Conservation (phyloP, 73 alveolate genomes). For the Symbiodinium pilosum region DNA sequence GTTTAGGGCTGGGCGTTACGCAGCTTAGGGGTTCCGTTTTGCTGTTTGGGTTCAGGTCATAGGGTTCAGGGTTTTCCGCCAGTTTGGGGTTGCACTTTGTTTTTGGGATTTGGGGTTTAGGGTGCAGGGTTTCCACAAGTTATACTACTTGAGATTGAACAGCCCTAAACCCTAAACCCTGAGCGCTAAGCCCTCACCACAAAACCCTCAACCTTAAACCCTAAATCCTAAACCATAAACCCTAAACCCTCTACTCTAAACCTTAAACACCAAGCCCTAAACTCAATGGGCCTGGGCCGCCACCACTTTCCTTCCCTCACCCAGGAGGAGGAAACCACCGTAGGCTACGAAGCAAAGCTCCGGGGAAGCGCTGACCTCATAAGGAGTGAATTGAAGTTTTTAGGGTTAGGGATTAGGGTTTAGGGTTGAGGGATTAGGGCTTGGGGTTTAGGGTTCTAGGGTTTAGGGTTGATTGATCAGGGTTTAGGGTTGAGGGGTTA, state of each 20-base stretch:
- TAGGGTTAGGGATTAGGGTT: not conserved
- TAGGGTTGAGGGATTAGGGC: not conserved
- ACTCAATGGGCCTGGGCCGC: constrained; percentile 40
- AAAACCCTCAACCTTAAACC: not conserved
- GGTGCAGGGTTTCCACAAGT: not conserved
- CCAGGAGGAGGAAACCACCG: constrained; percentile 66
- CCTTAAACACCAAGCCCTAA: not conserved
- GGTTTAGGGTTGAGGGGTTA: not conserved
- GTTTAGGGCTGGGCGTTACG: no score
- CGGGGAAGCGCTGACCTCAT: constrained; percentile 73
- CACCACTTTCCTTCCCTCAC: constrained; percentile 22
- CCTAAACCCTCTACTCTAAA: not conserved
- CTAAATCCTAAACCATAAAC: no score
- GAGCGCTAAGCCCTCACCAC: not conserved
- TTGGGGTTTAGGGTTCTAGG: not conserved
- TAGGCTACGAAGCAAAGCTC: constrained; percentile 34
- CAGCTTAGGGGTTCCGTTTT: no score
- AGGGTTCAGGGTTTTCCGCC: not conserved
- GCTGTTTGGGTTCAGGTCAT: not conserved
- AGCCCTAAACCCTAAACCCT: not conserved
- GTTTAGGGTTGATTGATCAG: not conserved
- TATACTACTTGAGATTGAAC: not conserved
- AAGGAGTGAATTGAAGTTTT: not conserved
- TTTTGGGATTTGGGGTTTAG: not conserved
- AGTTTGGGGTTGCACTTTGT: not conserved